phyloP scores from a whole-genome alignment of 2,329 filamentous ascomycete species.

The Teratosphaeria nubilosa region DNA sequence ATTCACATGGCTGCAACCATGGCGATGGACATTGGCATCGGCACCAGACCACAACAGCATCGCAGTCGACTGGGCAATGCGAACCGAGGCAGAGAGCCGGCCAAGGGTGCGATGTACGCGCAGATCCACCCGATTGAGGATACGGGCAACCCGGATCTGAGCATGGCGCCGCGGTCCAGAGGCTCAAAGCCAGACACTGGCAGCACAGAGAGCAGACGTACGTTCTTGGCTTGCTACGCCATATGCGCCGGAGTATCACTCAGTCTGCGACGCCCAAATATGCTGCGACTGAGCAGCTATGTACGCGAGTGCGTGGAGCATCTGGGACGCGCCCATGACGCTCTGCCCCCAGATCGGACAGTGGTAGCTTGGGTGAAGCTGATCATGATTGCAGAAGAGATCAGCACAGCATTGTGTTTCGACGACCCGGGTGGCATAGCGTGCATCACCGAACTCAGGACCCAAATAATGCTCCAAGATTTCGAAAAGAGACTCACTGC shows the following conservation, averaged over 20 bases:
- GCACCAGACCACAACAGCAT: constrained; percentile 8
- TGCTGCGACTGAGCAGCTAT: constrained; percentile 51
- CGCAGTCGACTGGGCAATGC: constrained; percentile 8
- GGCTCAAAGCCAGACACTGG: constrained; percentile 37
- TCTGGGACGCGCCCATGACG: constrained; percentile 45
- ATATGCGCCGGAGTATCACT: constrained; percentile 51
- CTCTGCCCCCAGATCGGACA: constrained; percentile 46
- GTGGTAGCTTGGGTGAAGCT: constrained; percentile 52
- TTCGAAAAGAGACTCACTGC: constrained; percentile 56
- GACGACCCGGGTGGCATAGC: constrained; percentile 50
- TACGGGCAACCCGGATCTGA: constrained; percentile 16
- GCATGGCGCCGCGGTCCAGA: constrained; percentile 12
- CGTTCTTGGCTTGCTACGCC: constrained; percentile 52
- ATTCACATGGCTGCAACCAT: constrained; percentile 44
- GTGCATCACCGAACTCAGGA: constrained; percentile 51
- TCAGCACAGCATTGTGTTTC: constrained; percentile 55
- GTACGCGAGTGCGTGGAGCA: constrained; percentile 51
- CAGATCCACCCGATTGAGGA: constrained; percentile 17
- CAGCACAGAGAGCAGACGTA: constrained; percentile 45
- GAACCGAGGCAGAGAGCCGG: constrained; percentile 1
- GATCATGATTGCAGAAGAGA: constrained; percentile 57
- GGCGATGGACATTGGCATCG: constrained; percentile 36
- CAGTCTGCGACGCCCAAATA: constrained; percentile 50
- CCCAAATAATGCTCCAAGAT: constrained; percentile 53
- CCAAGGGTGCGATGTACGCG: background rate